Conservation (phyloP, 1,284 basidiomycete genomes). For the Polyporus tsugae region DNA sequence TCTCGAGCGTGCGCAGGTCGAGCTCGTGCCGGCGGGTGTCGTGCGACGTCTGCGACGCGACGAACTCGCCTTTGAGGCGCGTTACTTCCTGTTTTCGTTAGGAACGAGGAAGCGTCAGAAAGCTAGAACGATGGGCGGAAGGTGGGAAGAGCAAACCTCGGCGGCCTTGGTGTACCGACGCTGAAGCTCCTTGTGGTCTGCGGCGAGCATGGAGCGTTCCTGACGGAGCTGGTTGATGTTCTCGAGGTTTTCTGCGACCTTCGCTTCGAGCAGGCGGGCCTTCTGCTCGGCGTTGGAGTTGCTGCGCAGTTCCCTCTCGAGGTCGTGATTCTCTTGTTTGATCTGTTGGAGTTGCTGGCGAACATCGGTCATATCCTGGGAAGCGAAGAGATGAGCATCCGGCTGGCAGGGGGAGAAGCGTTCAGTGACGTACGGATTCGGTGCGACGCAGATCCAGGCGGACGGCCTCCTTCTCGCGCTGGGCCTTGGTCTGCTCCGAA, state of each 20-base stretch:
- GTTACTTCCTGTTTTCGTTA: constrained; percentile 56
- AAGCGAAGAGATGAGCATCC: neutral
- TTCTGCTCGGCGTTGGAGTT: constrained; percentile 75
- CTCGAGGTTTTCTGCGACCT: constrained; percentile 69
- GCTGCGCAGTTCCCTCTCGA: constrained; percentile 74
- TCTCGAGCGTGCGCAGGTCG: constrained; percentile 72
- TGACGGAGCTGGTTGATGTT: constrained; percentile 76
- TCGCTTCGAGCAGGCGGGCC: constrained; percentile 67
- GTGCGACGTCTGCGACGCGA: constrained; percentile 69
- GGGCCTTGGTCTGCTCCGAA: constrained; percentile 66
- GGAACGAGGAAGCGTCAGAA: constrained; percentile 9
- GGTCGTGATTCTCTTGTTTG: constrained; percentile 73
- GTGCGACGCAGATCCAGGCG: constrained; percentile 69
- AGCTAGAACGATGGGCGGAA: neutral
- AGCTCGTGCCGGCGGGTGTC: constrained; percentile 76
- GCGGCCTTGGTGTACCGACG: constrained; percentile 67
- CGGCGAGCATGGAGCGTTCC: constrained; percentile 71
- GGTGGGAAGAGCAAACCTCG: constrained; percentile 55
- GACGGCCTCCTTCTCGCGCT: constrained; percentile 70
- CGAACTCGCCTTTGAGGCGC: constrained; percentile 66
- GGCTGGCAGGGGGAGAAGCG: no score
- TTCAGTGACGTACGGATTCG: constrained; percentile 60
- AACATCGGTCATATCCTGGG: constrained; percentile 79
- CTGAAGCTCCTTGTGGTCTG: constrained; percentile 77
- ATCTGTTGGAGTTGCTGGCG: constrained; percentile 68